Evolutionary conservation across 352 stramenopile species (phyloP), one percentile per base, ranked within the genome.

Genomic region (Phytophthora cactorum): DNA sequence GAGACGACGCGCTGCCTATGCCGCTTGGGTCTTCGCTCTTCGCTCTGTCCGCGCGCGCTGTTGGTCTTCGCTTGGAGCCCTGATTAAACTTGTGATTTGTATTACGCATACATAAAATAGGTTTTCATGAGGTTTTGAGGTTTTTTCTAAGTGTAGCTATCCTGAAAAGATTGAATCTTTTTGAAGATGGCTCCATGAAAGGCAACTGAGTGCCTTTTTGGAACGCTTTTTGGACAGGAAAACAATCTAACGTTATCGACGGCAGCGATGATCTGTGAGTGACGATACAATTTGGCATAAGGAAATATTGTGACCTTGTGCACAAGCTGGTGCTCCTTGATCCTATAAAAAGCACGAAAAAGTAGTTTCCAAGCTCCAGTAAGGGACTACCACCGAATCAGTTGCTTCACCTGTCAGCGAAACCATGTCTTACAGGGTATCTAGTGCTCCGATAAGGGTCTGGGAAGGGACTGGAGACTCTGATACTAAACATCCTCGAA

Each of bases 21-120:
- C 72, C 74, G 47, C 58, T 72, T 44, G 47, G 53, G 51, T 68
- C 63, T 72, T 75, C 67, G 57, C 49, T 72, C 66, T 65, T 75
- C 45, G 61, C 66, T 62, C 44, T 72, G 39, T 70, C 55, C 27
- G 52, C 53, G 61, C 66, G 43, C 63, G 68, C 68, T 74, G 53
- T 68, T 81, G 66, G 58, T 76, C 61, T 70, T 63, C 53, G 66
- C 38, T 63, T 46, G 27, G 49, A 47, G 59, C 53, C 61, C 59
- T 64, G 67, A 68, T 71, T 72, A 63, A 25, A 71, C 66, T 74
- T 65, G 66, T 8, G 0, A 58, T 67, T 57, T 66, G 55, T 66
- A 66, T 28, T n/a, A 11, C 0, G 0, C 14, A 50, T 63, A 61
- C 31, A 27, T 5, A 41, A 56, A 32, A 36, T 12, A 45, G 0